phyloP scores from a whole-genome alignment of 257 asterid species.

The Solanum virginianum region DNA sequence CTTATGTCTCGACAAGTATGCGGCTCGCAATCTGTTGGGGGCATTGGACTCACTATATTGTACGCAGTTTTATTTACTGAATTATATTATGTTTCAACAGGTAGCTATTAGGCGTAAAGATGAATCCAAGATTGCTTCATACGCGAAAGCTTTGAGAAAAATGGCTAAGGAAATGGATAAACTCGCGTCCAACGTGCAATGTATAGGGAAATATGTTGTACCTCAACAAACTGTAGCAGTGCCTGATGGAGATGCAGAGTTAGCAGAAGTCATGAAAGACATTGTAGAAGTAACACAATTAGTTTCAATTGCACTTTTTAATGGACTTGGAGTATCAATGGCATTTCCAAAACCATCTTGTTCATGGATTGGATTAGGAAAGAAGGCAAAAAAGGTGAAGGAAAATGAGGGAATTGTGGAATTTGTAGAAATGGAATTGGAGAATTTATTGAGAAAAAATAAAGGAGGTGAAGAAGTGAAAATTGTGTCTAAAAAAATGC shows the following conservation, averaged over 20 bases:
- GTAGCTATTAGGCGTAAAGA: slow-evolving; percentile 48
- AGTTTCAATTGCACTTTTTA: slow-evolving; percentile 34
- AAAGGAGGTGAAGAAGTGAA: slow-evolving; percentile 38
- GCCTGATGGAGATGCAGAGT: slow-evolving; percentile 34
- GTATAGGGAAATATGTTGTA: slow-evolving; percentile 13
- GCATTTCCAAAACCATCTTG: slow-evolving; percentile 32
- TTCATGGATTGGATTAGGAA: slow-evolving; percentile 23
- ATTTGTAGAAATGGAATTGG: slow-evolving; percentile 19
- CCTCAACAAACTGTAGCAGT: neutral
- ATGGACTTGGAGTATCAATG: slow-evolving; percentile 34
- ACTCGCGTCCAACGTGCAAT: slow-evolving; percentile 10
- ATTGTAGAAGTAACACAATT: slow-evolving; percentile 45
- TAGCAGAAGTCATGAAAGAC: slow-evolving; percentile 27
- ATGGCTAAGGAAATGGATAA: slow-evolving; percentile 47
- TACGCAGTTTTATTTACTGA: too few species aligned
- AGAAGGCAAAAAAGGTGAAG: slow-evolving; percentile 23
- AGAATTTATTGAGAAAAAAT: slow-evolving; percentile 39
- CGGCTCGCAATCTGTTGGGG: too few species aligned
- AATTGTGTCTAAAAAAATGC: slow-evolving; percentile 39
- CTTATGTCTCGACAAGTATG: neutral
- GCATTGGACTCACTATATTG: neutral
- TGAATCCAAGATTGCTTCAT: slow-evolving; percentile 12
- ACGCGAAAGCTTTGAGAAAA: slow-evolving; percentile 27
- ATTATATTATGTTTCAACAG: neutral
- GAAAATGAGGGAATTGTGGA: slow-evolving; percentile 42